A percentile compares a stretch with the other conserved stretches of the same genome.
These are phyloP conservation scores for Coprinopsis cinerea DNA, from an alignment of 768 basidiomycete genomes.

Conservation along the genomic window DNA sequence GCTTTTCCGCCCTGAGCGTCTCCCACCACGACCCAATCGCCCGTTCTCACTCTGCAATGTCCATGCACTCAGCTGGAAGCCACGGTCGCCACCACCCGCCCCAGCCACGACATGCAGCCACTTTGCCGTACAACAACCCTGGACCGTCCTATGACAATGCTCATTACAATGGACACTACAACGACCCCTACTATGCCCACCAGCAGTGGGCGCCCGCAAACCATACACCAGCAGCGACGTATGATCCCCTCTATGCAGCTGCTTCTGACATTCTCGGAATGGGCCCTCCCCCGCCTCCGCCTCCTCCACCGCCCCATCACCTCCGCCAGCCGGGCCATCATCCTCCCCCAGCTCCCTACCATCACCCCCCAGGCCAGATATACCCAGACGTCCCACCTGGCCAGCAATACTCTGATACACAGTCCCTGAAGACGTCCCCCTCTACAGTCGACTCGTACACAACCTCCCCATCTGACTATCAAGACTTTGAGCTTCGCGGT, in stretches of 20 bases:
- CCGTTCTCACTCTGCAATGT: constrained; percentile 21
- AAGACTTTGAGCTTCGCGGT: constrained; percentile 56
- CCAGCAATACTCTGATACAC: constrained; percentile 13
- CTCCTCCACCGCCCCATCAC: constrained; percentile 12
- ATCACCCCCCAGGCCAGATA: constrained; percentile 13
- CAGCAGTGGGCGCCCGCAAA: constrained; percentile 7
- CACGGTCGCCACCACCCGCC: not conserved
- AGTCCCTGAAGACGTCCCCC: constrained; percentile 21
- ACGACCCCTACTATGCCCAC: constrained; percentile 4
- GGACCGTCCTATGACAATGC: too few relatives aligned
- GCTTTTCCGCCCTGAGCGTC: constrained; percentile 4
- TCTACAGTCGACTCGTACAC: constrained; percentile 15
- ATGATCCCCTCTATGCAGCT: constrained; percentile 62
- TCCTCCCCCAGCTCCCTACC: constrained; percentile 14
- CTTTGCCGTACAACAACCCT: constrained; percentile 7
- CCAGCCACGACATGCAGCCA: not conserved
- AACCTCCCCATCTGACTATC: constrained; percentile 21
- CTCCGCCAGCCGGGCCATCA: constrained; percentile 12
- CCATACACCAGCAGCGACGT: constrained; percentile 26
- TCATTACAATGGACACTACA: too few relatives aligned
- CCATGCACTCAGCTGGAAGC: constrained; percentile 11
- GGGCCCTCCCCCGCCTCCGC: constrained; percentile 44
- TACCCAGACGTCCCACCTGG: constrained; percentile 11
- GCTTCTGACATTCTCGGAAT: constrained; percentile 80
- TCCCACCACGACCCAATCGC: constrained; percentile 17